phyloP scores from a whole-genome alignment of 169 alveolate species.

The Eimeria sp. region DNA sequence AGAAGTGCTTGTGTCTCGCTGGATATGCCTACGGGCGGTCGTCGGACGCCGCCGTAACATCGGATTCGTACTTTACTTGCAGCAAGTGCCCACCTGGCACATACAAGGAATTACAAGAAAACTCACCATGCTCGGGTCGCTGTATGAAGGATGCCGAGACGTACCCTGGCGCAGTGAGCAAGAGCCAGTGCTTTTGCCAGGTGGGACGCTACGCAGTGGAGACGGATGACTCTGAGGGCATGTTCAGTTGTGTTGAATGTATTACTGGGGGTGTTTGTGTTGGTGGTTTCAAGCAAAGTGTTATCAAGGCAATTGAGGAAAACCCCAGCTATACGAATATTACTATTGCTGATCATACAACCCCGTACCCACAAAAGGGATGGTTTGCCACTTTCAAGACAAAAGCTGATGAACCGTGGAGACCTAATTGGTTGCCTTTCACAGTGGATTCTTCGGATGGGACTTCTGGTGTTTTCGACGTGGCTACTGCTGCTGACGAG shows the following conservation, averaged over 20 bases:
- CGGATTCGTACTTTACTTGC: conserved; percentile 54
- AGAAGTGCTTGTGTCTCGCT: conserved; percentile 83
- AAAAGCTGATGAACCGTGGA: conserved; percentile 34
- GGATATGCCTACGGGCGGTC: conserved; percentile 77
- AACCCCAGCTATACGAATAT: conserved; percentile 78
- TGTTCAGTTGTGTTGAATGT: conserved; percentile 82
- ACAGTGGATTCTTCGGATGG: conserved; percentile 20
- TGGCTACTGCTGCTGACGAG: conserved; percentile 6
- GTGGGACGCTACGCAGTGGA: conserved; percentile 83
- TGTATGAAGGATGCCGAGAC: conserved; percentile 84
- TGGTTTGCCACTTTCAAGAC: conserved; percentile 80
- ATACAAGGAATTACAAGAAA: conserved; percentile 82
- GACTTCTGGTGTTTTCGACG: background rate
- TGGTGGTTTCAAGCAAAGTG: conserved; percentile 81
- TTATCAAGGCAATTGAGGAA: conserved; percentile 65
- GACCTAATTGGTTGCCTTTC: conserved; percentile 32
- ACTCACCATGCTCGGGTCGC: conserved; percentile 84
- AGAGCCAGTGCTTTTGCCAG: conserved; percentile 84
- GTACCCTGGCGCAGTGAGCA: conserved; percentile 83
- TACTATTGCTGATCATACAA: conserved; percentile 77
- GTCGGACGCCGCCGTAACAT: conserved; percentile 19
- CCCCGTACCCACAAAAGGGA: conserved; percentile 83
- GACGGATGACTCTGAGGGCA: conserved; percentile 69
- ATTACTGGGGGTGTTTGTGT: conserved; percentile 83
- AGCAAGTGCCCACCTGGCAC: conserved; percentile 82